A percentile compares a stretch with the other conserved stretches of the same genome.
These are phyloP conservation scores for Colletotrichum destructivum DNA, from an alignment of 2,329 filamentous ascomycete genomes.

Conservation along the genomic window DNA sequence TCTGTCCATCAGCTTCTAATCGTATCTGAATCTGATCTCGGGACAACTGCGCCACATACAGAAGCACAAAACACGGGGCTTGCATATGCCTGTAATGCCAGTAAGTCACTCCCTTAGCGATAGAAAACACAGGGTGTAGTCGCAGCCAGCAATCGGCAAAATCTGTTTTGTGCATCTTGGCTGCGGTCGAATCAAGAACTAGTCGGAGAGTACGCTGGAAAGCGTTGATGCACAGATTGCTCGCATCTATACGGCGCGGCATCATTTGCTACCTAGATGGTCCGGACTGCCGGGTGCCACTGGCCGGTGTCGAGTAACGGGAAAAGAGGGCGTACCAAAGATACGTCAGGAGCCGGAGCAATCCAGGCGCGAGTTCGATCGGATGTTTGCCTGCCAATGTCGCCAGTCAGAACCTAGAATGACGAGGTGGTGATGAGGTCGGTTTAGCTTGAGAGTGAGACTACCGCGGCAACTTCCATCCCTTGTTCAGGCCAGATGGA, in stretches of 20 bases:
- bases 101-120: neutral
- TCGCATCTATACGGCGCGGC: neutral
- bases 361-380: conserved; percentile 1
- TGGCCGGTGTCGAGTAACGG: neutral
- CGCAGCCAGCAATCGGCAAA: neutral
- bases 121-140: neutral
- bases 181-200: too few species aligned
- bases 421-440: neutral
- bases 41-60: neutral
- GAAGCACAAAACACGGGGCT: too few species aligned
- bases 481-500: neutral
- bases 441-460: neutral
- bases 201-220: neutral
- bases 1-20: neutral
- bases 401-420: conserved; percentile 18
- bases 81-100: neutral
- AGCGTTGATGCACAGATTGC: neutral
- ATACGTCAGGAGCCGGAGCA: neutral
- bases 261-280: neutral
- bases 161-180: neutral
- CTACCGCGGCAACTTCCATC: conserved; percentile 6
- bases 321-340: neutral
- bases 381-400: conserved; percentile 18
- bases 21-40: neutral
- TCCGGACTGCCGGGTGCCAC: neutral